Percentiles rank a stretch among this genome's conserved stretches.
These are phyloP conservation scores for Plectranthus barbatus DNA, from an alignment of 257 asterid species.

Conservation along the genomic window DNA sequence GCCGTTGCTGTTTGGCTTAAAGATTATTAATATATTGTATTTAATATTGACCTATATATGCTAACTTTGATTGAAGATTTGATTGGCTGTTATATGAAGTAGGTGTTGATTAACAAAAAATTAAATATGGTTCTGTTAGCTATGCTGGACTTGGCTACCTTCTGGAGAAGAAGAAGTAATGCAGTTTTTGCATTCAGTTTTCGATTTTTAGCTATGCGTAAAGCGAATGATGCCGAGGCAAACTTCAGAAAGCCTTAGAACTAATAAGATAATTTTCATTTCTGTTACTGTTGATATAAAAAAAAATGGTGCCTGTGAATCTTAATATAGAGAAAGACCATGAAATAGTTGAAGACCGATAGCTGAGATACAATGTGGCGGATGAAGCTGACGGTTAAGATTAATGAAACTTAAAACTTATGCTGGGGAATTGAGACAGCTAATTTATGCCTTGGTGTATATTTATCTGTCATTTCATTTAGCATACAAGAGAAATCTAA, in stretches of 20 bases:
- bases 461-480: background rate
- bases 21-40: background rate
- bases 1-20: conserved; percentile 15
- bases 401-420: background rate
- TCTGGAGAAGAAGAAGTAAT: background rate
- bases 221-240: background rate
- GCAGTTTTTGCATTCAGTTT: background rate
- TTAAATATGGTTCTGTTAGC: background rate
- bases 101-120: background rate
- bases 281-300: background rate
- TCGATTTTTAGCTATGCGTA: background rate
- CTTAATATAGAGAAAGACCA: background rate
- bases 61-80: conserved; percentile 3
- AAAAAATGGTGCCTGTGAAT: background rate
- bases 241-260: background rate
- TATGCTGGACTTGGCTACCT: background rate
- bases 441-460: background rate
- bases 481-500: background rate
- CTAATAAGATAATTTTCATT: background rate
- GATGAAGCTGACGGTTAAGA: background rate
- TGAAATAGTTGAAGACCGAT: background rate
- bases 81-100: background rate
- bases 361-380: background rate
- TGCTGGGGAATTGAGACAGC: background rate
- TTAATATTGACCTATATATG: conserved; percentile 8